Evolutionary conservation across 2,329 filamentous ascomycete genomes (phyloP), one percentile per base, ranked within the genome.

Genomic region (Nemania diffusa): DNA sequence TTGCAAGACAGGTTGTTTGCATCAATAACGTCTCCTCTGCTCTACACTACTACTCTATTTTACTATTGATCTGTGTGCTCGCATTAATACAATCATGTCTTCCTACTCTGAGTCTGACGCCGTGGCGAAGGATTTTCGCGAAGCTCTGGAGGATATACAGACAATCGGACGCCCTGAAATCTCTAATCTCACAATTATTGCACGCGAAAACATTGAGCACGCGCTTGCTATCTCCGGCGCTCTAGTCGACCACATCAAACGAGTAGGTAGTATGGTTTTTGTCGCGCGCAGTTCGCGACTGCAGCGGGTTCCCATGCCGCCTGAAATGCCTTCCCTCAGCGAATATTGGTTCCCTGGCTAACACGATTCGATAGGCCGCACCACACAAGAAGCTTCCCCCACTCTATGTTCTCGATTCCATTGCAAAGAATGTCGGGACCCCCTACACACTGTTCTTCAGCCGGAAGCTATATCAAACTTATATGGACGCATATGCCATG

Each of bases 371-470:
- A 72, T 81, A 99, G 96, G 93, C 92, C 62, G 88, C 93, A 52
- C 94, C 96, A 44, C 87, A 89, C 68, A 94, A 94, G 79, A 99
- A 98, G 78, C 84, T 99, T 2, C 94, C 96, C 20, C 93, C 96
- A n/a, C 86, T 99, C 29, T 99, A 98, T 81, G 93, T 99, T 72
- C 90, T 99, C 77, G 96, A 99, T 81, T 98, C 95, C 17, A 95
- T 99, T 69, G 94, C 97, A 78, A 99, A 99, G 81, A 98, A 99
- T 83, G 94, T 99, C 69, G 96, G 96, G 68, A 97, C 95, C 0
- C 96, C 96, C 7, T 99, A 99, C 80, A 98, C 95, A 0, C 86
- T 98, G 13, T 98, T 97, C 79, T 92, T 99, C 71, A 93, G 94
- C 59, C 91, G 93, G 46, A 95, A 95, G 76, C 88, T 99, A 44